Base-by-base conservation (phyloP, 257 asterid genomes). In the Jaltomata sinuosa region DNA sequence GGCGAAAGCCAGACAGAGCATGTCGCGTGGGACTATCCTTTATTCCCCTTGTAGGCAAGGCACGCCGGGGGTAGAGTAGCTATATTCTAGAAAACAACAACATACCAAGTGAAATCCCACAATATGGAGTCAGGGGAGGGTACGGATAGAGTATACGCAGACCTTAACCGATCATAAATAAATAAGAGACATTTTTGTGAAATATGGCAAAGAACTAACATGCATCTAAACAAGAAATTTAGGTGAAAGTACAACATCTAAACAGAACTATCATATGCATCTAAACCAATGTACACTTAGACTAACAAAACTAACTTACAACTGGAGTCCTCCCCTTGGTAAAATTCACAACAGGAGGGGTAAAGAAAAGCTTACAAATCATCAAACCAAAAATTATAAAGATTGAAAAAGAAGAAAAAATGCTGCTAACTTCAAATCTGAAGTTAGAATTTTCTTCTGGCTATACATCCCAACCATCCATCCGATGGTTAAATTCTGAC, bases 401-500 rank as follows among this genome's bases (percentile, higher is more conserved):
- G 64, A 34, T n/a, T 77, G 54, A 12, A 57, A 31, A 53, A 34
- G 6, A 8, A 55, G 12, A 71, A 62, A 8, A 32, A 52, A 18
- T 53, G 18, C 31, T 67, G 84, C 68, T 67, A 47, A 16, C 83
- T 83, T 76, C 65, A 42, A 61, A 83, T 80, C 81, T 83, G 84
- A 42, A 72, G 83, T 85, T 83, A 64, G 50, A 74, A 72, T 74
- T 49, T 76, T 53, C 74, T 38, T 67, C 45, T 7, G 15, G 84
- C 96, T 92, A 97, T 87, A 95, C 88, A 91, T 97, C 99, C 99
- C 99, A 97, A 18, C 98, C 99, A 88, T 97, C 99, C 50, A 84
- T 91, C 87, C 98, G 92, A 71, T 86, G 83, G 64, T 88, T 80
- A 32, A 97, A 97, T 42, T 91, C 91, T 4, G 91, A 87, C 88